These are phyloP conservation scores for Sicyos edulis DNA, from an alignment of 306 rosid species.

Conservation along the genomic window DNA sequence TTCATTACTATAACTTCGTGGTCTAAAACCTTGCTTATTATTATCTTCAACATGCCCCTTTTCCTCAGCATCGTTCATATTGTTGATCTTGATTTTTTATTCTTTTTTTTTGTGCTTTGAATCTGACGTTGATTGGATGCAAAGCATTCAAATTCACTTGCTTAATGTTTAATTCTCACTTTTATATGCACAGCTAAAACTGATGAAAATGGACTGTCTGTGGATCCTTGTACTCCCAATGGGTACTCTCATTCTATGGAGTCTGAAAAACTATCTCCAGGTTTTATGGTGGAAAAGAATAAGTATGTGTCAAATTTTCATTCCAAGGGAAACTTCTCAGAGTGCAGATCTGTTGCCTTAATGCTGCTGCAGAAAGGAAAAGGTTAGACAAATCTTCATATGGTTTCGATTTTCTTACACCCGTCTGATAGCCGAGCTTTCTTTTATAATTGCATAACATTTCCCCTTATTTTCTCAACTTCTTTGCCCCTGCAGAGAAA, in stretches of 20 bases:
- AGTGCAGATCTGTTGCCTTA: slow-evolving; percentile 82
- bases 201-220: slow-evolving; percentile 34
- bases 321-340: slow-evolving; percentile 74
- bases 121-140: background rate
- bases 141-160: slow-evolving; percentile 3
- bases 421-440: background rate
- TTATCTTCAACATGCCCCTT: too few species aligned
- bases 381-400: slow-evolving; percentile 38
- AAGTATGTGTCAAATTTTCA: slow-evolving; percentile 39
- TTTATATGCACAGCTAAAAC: slow-evolving; percentile 51
- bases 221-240: slow-evolving; percentile 84
- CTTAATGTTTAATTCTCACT: background rate
- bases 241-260: slow-evolving; percentile 54
- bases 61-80: too few species aligned
- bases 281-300: slow-evolving; percentile 31
- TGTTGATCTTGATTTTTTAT: too few species aligned
- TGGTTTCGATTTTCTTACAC: slow-evolving; percentile 7
- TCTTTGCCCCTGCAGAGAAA: slow-evolving; percentile 41
- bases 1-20: background rate
- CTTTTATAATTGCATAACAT: slow-evolving; percentile 22
- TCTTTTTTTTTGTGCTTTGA: background rate
- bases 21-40: background rate
- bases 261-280: slow-evolving; percentile 49
- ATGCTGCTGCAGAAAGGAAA: slow-evolving; percentile 75
- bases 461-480: slow-evolving; percentile 16